A percentile compares a stretch with the other conserved stretches of the same genome.
Evolutionary conservation across 2,329 filamentous ascomycete species (phyloP).

Genomic region (Polychaeton citri): DNA sequence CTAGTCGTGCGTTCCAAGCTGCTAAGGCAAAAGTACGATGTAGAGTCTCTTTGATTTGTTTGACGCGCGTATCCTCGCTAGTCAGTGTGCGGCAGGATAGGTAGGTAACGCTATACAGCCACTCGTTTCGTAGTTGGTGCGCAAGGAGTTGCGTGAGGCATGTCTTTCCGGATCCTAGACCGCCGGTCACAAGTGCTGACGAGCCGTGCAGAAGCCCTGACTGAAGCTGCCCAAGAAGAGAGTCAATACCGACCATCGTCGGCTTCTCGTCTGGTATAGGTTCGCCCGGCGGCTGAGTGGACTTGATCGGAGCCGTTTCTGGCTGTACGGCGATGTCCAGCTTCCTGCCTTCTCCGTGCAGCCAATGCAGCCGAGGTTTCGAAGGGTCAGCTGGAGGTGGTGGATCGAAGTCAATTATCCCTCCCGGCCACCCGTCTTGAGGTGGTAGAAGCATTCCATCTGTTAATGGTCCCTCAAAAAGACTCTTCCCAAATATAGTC

Average conservation of each 20-base stretch:
- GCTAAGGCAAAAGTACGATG: constrained; percentile 75
- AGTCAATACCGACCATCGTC: constrained; percentile 71
- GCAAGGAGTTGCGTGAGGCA: constrained; percentile 65
- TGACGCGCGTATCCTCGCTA: constrained; percentile 79
- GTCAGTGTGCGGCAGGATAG: constrained; percentile 78
- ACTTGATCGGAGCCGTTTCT: constrained; percentile 52
- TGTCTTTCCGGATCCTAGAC: constrained; percentile 82
- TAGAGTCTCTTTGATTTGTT: constrained; percentile 81
- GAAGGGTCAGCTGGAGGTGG: constrained; percentile 32
- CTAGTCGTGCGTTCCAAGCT: constrained; percentile 78
- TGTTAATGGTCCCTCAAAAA: constrained; percentile 75
- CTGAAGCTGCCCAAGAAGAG: constrained; percentile 56
- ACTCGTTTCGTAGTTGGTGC: constrained; percentile 55
- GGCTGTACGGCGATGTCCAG: constrained; percentile 62
- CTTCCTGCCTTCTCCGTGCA: constrained; percentile 63
- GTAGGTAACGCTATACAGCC: constrained; percentile 71
- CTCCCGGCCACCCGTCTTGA: constrained; percentile 65
- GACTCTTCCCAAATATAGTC: constrained; percentile 53
- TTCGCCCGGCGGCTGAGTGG: constrained; percentile 40
- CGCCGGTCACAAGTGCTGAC: constrained; percentile 79
- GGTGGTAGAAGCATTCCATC: constrained; percentile 68
- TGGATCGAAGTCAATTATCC: constrained; percentile 66
- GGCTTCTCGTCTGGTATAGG: constrained; percentile 42
- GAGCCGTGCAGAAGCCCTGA: constrained; percentile 72
- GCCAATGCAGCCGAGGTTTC: constrained; percentile 47